Conservation (phyloP, 2,329 filamentous ascomycete genomes). For the Fusarium chaquense region DNA sequence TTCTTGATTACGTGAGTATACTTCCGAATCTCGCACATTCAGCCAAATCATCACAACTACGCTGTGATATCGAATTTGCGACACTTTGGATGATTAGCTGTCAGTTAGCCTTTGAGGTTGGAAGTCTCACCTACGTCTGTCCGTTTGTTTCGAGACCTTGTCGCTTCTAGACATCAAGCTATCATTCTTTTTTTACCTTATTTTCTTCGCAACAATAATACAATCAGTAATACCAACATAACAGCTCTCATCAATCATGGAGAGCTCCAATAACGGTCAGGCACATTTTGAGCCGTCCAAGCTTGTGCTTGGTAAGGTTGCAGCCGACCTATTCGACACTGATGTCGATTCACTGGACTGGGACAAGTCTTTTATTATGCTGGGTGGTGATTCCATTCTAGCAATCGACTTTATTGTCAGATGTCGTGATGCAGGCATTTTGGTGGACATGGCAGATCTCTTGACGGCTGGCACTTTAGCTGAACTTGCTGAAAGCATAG, state of each 20-base stretch:
- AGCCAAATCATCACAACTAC: background rate
- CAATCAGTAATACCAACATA: slow-evolving; percentile 8
- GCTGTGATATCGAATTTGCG: slow-evolving; percentile 1
- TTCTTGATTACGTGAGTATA: slow-evolving; percentile 2
- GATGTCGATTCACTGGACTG: slow-evolving; percentile 8
- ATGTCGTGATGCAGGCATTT: slow-evolving; percentile 10
- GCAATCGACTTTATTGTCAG: slow-evolving; percentile 13
- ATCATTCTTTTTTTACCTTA: slow-evolving; percentile 4
- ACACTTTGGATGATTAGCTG: slow-evolving; percentile 1
- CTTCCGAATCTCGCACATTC: background rate
- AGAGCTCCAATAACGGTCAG: slow-evolving; percentile 2
- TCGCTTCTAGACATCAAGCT: slow-evolving; percentile 2
- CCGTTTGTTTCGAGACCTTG: background rate
- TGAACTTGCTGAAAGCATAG: slow-evolving; percentile 6
- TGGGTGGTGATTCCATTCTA: slow-evolving; percentile 16
- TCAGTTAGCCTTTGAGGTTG: slow-evolving; percentile 1
- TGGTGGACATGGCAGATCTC: slow-evolving; percentile 7
- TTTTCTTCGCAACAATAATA: slow-evolving; percentile 5
- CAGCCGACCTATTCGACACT: slow-evolving; percentile 11
- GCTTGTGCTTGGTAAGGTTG: slow-evolving; percentile 11
- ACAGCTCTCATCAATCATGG: slow-evolving; percentile 2
- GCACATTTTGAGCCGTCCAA: slow-evolving; percentile 9
- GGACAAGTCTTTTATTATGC: slow-evolving; percentile 10
- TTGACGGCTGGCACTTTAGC: slow-evolving; percentile 6
- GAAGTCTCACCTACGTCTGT: slow-evolving; percentile 1